Evolutionary conservation across 768 basidiomycete species (phyloP).

Genomic region (Tricholoma sp.): DNA sequence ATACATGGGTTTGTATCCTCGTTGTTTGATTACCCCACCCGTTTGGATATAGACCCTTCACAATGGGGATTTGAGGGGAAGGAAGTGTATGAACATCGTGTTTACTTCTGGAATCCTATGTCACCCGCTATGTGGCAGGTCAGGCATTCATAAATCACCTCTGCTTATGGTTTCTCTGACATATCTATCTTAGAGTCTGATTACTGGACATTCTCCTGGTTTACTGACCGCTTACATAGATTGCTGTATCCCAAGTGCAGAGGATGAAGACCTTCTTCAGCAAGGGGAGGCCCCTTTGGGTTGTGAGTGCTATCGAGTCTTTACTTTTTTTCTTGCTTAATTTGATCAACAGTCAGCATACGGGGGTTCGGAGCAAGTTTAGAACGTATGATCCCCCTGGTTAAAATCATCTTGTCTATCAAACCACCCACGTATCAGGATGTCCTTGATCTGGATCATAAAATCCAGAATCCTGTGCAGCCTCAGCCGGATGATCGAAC

Average conservation of each 20-base stretch:
- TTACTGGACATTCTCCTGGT: slow-evolving; percentile 44
- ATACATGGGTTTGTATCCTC: background rate
- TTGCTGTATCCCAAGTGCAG: slow-evolving; percentile 39
- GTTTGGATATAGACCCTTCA: slow-evolving; percentile 45
- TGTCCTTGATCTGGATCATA: slow-evolving; percentile 45
- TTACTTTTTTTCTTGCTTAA: slow-evolving; percentile 1
- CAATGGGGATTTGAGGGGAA: slow-evolving; percentile 45
- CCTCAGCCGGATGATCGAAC: slow-evolving; percentile 24
- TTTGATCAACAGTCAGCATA: slow-evolving; percentile 33
- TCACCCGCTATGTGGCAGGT: slow-evolving; percentile 48
- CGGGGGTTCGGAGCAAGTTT: too few relatives aligned
- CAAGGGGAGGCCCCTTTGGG: slow-evolving; percentile 38
- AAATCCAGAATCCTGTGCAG: slow-evolving; percentile 35
- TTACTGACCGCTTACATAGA: slow-evolving; percentile 39
- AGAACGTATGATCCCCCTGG: slow-evolving; percentile 38
- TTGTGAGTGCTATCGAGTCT: slow-evolving; percentile 30
- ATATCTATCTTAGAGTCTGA: slow-evolving; percentile 30
- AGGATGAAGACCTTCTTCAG: slow-evolving; percentile 41
- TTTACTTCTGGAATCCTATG: slow-evolving; percentile 53
- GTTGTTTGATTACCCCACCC: slow-evolving; percentile 1
- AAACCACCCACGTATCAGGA: slow-evolving; percentile 41
- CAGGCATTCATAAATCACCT: slow-evolving; percentile 5
- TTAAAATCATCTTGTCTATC: slow-evolving; percentile 34
- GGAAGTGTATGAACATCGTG: slow-evolving; percentile 47
- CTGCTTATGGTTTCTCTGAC: background rate